Evolutionary conservation across 2,329 filamentous ascomycete species (phyloP), one percentile per base, ranked within the genome.

Genomic region (Macrophomina tecta): DNA sequence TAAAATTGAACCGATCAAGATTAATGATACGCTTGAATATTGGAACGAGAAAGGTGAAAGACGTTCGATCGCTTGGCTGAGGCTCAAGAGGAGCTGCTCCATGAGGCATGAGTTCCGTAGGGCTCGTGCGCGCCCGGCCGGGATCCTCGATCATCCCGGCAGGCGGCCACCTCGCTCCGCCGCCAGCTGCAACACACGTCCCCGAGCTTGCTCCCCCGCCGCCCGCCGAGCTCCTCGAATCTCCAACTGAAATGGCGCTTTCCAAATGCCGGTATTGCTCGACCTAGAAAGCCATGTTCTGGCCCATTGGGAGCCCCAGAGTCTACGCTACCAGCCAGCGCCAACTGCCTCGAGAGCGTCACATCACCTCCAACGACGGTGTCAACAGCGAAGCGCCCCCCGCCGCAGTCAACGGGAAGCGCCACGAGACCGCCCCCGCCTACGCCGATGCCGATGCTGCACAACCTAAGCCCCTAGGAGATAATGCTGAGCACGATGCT

Each of bases 231-330:
- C 55, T 61, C 46, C 51, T 49, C 32, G 49, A 42, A 46, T 36
- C 34, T 61, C 56, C 53, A 45, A 60, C 51, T 69, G 69, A 68
- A n/a, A 70, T 70, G 69, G 62, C 67, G 65, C 67, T 67, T 69
- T 60, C 66, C 68, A 68, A 65, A 70, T 70, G 69, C 68, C 61
- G 68, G 48, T 62, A 67, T 60, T 64, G 52, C 40, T 60, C 49
- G 23, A 64, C 60, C 55, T 74, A 77, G 73, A 75, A 75, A 74
- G 77, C 77, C 76, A 79, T 79, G 84, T 96, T 96, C 86, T 96
- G 92, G 92, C 92, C 92, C 75, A 87, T 93, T 79, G 92, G 91
- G 79, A 91, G 91, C 77, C 91, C 92, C 76, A 89, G 90, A 78
- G 89, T 94, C 78, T 94, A 92, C 83, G 90, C 91, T 76, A 91